Evolutionary conservation across 1,284 basidiomycete species (phyloP), one percentile per base, ranked within the genome.

Genomic region (Ceratobasidium sp.): DNA sequence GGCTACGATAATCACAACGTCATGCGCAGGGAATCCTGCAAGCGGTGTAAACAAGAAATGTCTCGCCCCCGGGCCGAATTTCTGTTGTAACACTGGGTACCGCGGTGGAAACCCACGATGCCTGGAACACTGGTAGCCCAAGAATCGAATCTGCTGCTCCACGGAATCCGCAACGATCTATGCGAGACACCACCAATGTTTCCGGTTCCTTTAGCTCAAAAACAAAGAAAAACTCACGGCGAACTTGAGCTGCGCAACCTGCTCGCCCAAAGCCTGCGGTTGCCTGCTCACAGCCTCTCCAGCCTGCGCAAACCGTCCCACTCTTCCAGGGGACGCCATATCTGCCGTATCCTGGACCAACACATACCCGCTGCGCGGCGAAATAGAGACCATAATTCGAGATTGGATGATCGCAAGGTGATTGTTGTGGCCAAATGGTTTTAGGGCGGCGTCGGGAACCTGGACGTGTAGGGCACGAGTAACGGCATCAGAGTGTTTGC

Each of bases 1-100:
- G 0, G 88, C 88, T 75, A 94, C 88, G 58, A 90, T 87, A 48
- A 91, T 83, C 12, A 92, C 90, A 23, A 93, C 86, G 78, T 92
- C 92, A 77, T 92, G 87, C 44, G 82, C 83, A 0, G 87, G 87
- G 77, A 88, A 92, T 75, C 84, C 88, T 48, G 86, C 79, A 16
- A 94, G 84, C 75, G 88, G 87, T 74, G 93, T 88, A 78, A 87
- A 92, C 40, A 92, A 81, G 59, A 79, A 84, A 30, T 83, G 85
- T 53, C 85, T 86, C 11, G 84, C 82, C 16, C 83, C 79, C 3
- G 82, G 80, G 0, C 91, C 90, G 58, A 92, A 83, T 77, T 91
- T 92, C 33, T 78, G 78, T 44, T 67, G n/a, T 1, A 87, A 72
- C 77, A 92, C 90, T 91, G 75, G 33, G 44, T 53, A 58, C 30